phyloP scores from a whole-genome alignment of 2,329 filamentous ascomycete genomes.

The Fusarium anguioides region DNA sequence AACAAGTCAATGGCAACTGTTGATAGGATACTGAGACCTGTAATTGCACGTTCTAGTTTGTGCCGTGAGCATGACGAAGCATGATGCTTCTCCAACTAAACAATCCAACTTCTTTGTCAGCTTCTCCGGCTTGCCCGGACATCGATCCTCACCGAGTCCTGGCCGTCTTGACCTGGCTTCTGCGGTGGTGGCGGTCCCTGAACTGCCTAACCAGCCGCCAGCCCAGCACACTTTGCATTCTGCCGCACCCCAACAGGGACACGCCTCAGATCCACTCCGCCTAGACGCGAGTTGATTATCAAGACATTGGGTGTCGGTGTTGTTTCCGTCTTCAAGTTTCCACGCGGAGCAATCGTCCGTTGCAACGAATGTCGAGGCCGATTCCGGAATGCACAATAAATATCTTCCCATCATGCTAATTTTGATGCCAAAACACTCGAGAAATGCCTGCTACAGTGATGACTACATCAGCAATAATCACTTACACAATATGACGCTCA shows the following conservation, averaged over 20 bases:
- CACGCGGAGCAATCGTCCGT: conserved; percentile 37
- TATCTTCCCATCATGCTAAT: not conserved
- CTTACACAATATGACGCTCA: conserved; percentile 3
- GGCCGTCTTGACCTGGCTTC: conserved; percentile 30
- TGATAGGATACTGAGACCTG: conserved; percentile 6
- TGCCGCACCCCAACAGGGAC: conserved; percentile 36
- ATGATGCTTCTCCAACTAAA: conserved; percentile 33
- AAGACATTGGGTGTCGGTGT: conserved; percentile 36
- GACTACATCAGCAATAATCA: not conserved
- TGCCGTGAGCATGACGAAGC: conserved; percentile 42
- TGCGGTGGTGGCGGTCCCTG: conserved; percentile 38
- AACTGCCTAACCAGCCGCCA: conserved; percentile 2
- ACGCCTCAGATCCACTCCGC: conserved; percentile 40
- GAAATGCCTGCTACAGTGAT: not conserved
- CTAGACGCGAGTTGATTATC: conserved; percentile 25
- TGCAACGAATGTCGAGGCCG: conserved; percentile 6
- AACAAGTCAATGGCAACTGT: not conserved
- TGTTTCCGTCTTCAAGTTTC: conserved; percentile 35
- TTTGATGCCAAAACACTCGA: not conserved
- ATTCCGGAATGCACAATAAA: not conserved
- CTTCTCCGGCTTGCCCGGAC: conserved; percentile 39
- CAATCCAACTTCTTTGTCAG: conserved; percentile 35
- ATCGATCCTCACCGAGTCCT: conserved; percentile 43
- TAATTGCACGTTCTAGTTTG: conserved; percentile 8
- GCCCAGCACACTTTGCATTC: conserved; percentile 2